phyloP scores from a whole-genome alignment of 1,139 yeast species.

The Geotrichum fermentans region DNA sequence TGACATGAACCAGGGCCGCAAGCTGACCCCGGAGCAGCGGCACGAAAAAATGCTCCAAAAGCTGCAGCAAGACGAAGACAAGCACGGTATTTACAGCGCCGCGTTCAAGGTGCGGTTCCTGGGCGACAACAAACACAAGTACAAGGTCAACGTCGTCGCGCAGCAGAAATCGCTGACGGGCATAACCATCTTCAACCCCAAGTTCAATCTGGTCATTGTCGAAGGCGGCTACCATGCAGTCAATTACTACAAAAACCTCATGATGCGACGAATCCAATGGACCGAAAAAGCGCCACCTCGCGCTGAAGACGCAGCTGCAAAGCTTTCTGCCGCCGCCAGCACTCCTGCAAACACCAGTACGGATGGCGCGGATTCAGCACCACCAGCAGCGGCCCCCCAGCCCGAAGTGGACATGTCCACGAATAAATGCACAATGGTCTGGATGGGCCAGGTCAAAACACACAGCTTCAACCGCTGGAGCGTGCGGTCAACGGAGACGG shows the following conservation, averaged over 20 bases:
- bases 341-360: background rate
- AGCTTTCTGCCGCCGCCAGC: background rate
- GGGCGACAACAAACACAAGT: slow-evolving; percentile 61
- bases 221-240: slow-evolving; percentile 68
- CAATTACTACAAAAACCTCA: slow-evolving; percentile 56
- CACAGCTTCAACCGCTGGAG: slow-evolving; percentile 61
- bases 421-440: slow-evolving; percentile 54
- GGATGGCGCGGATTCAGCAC: slow-evolving; percentile 7
- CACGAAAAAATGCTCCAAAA: slow-evolving; percentile 47
- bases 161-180: slow-evolving; percentile 67
- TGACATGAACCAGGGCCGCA: slow-evolving; percentile 56
- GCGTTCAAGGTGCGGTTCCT: slow-evolving; percentile 55
- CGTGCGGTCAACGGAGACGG: slow-evolving; percentile 46
- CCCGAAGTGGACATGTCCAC: slow-evolving; percentile 39
- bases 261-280: slow-evolving; percentile 69
- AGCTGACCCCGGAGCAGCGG: slow-evolving; percentile 54
- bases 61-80: slow-evolving; percentile 44
- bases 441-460: slow-evolving; percentile 70
- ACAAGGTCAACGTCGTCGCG: slow-evolving; percentile 74
- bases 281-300: slow-evolving; percentile 42
- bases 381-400: background rate
- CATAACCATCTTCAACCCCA: slow-evolving; percentile 43
- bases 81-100: slow-evolving; percentile 53
- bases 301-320: slow-evolving; percentile 17
- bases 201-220: slow-evolving; percentile 57